phyloP scores from a whole-genome alignment of 768 basidiomycete genomes.

The Hysterangium stoloniferum region DNA sequence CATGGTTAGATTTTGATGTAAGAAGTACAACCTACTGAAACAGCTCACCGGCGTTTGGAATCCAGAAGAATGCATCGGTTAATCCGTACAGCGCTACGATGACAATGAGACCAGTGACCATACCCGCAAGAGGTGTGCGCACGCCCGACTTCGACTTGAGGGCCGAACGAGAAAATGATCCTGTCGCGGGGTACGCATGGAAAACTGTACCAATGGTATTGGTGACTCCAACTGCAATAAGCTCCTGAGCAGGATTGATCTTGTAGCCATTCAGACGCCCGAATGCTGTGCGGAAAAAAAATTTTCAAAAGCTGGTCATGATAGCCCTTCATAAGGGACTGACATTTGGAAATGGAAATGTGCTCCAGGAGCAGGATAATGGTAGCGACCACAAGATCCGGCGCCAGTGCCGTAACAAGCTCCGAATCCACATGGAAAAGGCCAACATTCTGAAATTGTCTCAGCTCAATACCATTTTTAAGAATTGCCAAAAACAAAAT shows the following conservation, averaged over 20 bases:
- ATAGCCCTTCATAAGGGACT: conserved; percentile 19
- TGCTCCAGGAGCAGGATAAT: conserved; percentile 91
- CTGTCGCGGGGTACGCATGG: conserved; percentile 91
- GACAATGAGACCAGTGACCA: conserved; percentile 79
- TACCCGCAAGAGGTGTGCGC: conserved; percentile 88
- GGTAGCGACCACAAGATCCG: conserved; percentile 75
- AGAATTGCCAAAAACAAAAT: conserved; percentile 18
- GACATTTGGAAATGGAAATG: conserved; percentile 94
- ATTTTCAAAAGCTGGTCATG: conserved; percentile 1
- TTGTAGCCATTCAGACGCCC: conserved; percentile 94
- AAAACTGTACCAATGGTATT: conserved; percentile 89
- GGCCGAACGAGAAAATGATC: conserved; percentile 97
- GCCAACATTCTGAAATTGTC: conserved; percentile 35
- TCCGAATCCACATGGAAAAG: conserved; percentile 35
- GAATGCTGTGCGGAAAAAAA: conserved; percentile 52
- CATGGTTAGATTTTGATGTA: conserved; percentile 27
- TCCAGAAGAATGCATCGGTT: conserved; percentile 89
- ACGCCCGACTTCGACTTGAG: conserved; percentile 95
- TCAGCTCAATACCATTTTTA: not conserved
- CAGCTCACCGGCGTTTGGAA: conserved; percentile 49
- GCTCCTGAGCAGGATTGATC: conserved; percentile 88
- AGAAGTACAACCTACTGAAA: conserved; percentile 1
- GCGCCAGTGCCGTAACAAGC: conserved; percentile 60
- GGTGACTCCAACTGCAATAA: conserved; percentile 96
- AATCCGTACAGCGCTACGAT: conserved; percentile 92